Evolutionary conservation across 2,329 filamentous ascomycete species (phyloP), one percentile per base, ranked within the genome.

Genomic region (Fusarium sp.): DNA sequence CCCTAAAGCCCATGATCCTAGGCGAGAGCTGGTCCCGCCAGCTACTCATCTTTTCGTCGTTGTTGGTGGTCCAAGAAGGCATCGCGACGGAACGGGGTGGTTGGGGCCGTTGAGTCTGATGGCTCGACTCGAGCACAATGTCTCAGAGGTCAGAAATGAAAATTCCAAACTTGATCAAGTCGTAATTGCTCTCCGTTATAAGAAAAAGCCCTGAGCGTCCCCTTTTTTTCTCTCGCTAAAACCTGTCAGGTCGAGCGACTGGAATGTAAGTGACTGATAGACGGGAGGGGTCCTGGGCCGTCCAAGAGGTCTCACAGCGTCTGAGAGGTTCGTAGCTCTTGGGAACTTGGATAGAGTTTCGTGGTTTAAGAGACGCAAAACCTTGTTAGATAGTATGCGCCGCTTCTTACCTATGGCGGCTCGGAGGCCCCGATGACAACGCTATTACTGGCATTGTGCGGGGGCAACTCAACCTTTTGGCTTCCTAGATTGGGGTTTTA

Each of bases 11-110:
- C 48, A 71, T 54, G 31, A 68, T 52, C 11, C 63, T 53, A 11
- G 67, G 60, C 8, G 64, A 72, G 44, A 71, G 39, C 31, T 72
- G 70, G 50, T 72, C 70, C 52, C 57, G 68, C 70, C 70, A 72
- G 56, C 67, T 60, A 20, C 62, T 72, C 48, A 68, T 46, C 58
- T 72, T 72, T 43, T 70, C 67, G 7, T 72, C 69, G 44, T 50
- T 59, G 38, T 38, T 66, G 54, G 46, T 48, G 50, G 46, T 54
- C 57, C 69, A 66, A 55, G 63, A 62, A 60, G 66, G 57, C 69
- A 68, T 69, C 44, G 49, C 59, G 51, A 52, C 45, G 43, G 28
- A 61, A 43, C 60, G 38, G 55, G 20, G 59, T 49, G 39, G 44
- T 58, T 63, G 44, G 57, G 44, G 48, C 26, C 31, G 18, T 46